Base-by-base conservation (phyloP, 352 stramenopile genomes). In the Globisporangium radiosum region DNA sequence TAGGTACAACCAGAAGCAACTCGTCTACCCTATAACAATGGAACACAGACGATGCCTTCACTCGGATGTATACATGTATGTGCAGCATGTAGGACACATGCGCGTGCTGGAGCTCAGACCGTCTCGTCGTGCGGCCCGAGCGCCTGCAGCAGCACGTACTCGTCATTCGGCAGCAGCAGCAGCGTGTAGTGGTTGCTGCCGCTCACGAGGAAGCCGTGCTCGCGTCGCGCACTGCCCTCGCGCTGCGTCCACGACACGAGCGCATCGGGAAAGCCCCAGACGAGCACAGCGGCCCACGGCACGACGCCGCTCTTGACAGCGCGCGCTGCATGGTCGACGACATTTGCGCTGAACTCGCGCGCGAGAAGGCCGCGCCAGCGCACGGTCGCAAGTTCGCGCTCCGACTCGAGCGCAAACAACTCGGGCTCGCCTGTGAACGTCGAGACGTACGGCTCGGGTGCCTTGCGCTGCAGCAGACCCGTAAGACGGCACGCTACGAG, bases 131-230 rank as follows among this genome's bases (percentile, higher is more conserved):
- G 81, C 2, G 84, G 71, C 5, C 81, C 81, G 36, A 92, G 56
- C 4, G 76, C 73, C 62, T 94, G 84, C 14, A 92, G 59, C 47
- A 88, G 44, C 44, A 84, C 85, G 53, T 94, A 94, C 57, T 88
- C 74, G 9, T 87, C 71, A 33, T 87, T 68, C 4, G 84, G 84
- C 5, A 94, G 61, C 39, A 91, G 57, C 11, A 94, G 47, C 15
- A 94, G 53, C 8, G 78, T 88, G 63, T 87, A 92, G 56, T 88
- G 78, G 59, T 94, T 94, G 71, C 63, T 79, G 17, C 84, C 84
- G 65, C 86, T 87, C 44, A 79, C 57, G n/a, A 92, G 50, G 51
- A 76, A 94, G 1, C 84, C 84, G 61, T 94, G 84, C 57, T 94
- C 84, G 54, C 74, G 70, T 3, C 49, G 68, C 37, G 59, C 52